Evolutionary conservation across 2,329 filamentous ascomycete genomes (phyloP).

Genomic region (Blastomyces percursus): DNA sequence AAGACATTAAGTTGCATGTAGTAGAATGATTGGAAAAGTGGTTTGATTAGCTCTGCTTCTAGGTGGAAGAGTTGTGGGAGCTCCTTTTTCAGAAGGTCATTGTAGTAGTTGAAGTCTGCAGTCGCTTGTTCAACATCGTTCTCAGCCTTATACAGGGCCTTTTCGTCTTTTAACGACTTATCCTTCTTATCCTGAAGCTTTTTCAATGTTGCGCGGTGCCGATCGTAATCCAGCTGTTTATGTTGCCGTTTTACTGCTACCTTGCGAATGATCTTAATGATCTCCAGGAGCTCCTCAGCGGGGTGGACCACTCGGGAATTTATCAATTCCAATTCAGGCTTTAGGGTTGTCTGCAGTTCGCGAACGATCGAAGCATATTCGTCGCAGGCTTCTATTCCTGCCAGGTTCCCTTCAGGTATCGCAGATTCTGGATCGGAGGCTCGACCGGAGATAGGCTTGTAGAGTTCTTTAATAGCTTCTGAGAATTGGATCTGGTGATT

Average conservation of each 20-base stretch:
- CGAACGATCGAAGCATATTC: constrained; percentile 88
- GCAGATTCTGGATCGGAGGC: constrained; percentile 84
- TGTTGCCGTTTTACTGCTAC: constrained; percentile 81
- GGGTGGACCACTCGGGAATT: constrained; percentile 82
- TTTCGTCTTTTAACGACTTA: constrained; percentile 90
- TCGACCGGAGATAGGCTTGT: constrained; percentile 94
- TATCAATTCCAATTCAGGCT: constrained; percentile 95
- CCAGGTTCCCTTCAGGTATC: constrained; percentile 72
- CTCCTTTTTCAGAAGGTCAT: constrained; percentile 92
- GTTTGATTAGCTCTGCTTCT: constrained; percentile 89
- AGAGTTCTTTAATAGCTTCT: constrained; percentile 88
- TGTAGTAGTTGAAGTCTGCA: constrained; percentile 96
- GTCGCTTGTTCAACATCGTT: constrained; percentile 83
- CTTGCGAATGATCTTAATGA: constrained; percentile 93
- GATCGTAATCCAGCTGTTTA: constrained; percentile 94
- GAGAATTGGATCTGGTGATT: constrained; percentile 97
- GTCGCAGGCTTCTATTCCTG: constrained; percentile 89
- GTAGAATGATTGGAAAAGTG: constrained; percentile 97
- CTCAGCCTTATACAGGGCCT: constrained; percentile 91
- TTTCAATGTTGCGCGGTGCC: constrained; percentile 70
- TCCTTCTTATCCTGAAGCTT: constrained; percentile 98
- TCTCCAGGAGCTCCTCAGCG: constrained; percentile 82
- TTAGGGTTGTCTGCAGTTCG: constrained; percentile 76
- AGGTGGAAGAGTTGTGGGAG: constrained; percentile 81
- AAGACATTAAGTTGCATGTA: constrained; percentile 99